Evolutionary conservation across 2,329 filamentous ascomycete genomes (phyloP), one percentile per base, ranked within the genome.

Genomic region (Pestalotiopsis sp.): DNA sequence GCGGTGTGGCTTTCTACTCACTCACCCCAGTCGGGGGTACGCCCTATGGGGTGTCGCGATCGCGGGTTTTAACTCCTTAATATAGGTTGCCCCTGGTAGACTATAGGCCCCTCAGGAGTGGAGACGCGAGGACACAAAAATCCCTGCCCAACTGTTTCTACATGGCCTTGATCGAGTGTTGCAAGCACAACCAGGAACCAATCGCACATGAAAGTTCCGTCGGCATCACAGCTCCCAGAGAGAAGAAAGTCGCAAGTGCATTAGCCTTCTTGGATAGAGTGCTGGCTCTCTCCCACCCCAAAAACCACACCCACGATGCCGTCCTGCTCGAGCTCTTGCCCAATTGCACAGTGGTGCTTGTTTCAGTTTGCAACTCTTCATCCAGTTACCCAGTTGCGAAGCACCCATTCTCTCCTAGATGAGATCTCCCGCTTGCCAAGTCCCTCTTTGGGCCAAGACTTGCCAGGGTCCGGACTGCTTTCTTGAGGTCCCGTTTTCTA

Each of bases 311-410:
- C 31, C 25, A 27, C 27, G 36, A 52, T 52, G 25, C 38, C 59
- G 25, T 61, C 59, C 12, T 36, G n/a, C 25, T 39, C 59, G 38
- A n/a, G 78, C 77, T 78, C 72, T 76, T 78, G 77, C 79, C 76
- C 80, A 78, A 75, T 77, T 77, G 80, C 80, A 82, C 82, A 79
- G 80, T 78, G 80, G 76, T 76, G 75, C 76, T 77, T 77, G 82
- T 84, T 84, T 84, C 82, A 84, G 77, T 80, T 61, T 80, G 75
- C 77, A 73, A 75, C 76, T 78, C 76, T 80, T 76, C 77, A 76
- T 80, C 77, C 72, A 76, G 78, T 71, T 76, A 72, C 76, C 71
- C 73, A 76, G 77, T 81, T 81, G 80, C 78, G n/a, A 31, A 77
- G 76, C 77, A 79, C 72, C 75, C 80, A 80, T 79, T 76, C 80